Evolutionary conservation across 495 filamentous ascomycete genomes (phyloP).

Genomic region (Lepidopterella palustris): DNA sequence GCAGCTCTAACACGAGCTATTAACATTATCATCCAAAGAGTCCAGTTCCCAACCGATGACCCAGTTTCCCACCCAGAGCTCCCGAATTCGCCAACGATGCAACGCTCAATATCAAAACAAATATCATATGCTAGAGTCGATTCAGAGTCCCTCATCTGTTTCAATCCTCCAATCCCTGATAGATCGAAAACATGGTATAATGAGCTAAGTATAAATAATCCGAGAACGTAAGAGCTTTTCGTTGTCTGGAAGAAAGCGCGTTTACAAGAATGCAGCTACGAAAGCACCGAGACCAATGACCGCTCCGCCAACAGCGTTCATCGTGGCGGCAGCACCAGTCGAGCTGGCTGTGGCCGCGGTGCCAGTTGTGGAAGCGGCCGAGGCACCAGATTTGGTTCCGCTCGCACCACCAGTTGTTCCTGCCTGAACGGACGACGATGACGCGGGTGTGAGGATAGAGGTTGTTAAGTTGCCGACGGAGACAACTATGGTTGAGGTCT

Average conservation of each 20-base stretch:
- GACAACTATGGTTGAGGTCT: constrained; percentile 22
- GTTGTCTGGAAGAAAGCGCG: not conserved
- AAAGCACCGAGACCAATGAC: constrained; percentile 25
- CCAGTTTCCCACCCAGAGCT: not conserved
- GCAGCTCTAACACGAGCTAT: no score
- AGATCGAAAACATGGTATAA: not conserved
- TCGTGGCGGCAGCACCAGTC: constrained; percentile 19
- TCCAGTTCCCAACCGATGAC: no score
- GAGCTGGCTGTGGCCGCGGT: constrained; percentile 1
- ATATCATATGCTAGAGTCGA: no score
- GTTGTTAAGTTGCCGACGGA: constrained; percentile 28
- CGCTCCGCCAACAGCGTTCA: constrained; percentile 12
- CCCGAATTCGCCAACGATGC: not conserved
- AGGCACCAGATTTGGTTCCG: not conserved
- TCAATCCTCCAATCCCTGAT: not conserved
- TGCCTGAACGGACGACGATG: not conserved
- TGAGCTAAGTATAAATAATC: not conserved
- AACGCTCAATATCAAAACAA: not conserved
- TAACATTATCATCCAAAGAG: no score
- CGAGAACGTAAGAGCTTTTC: not conserved
- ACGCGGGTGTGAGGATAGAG: constrained; percentile 14
- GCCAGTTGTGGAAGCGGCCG: constrained; percentile 4
- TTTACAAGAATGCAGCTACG: constrained; percentile 25
- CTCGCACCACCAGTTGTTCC: constrained; percentile 2
- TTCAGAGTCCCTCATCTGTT: not conserved